Base-by-base conservation (phyloP, 1,284 basidiomycete species). In the Ganoderma boninense region DNA sequence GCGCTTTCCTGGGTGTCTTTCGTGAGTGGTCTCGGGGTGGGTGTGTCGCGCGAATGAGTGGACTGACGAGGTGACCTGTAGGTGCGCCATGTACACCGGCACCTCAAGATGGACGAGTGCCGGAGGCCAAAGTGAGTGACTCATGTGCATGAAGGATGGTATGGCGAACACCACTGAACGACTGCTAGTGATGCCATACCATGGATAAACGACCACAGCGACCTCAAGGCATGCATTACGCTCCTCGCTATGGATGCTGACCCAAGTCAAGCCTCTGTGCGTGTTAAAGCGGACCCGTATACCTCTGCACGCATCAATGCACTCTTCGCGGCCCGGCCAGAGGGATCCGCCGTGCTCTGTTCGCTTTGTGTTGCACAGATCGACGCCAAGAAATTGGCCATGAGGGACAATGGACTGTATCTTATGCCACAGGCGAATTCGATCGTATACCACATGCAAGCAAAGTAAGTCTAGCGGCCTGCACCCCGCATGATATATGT, bases 241-340 rank as follows among this genome's bases (percentile, higher is more conserved):
- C 59, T 69, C 35, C 20, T 69, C 23, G 59, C 68, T 14, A 64
- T 63, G 43, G 64, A 60, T 5, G 68, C 18, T 1, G 64, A 69
- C 49, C 65, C 64, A 2, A 0, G 44, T 4, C 18, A 38, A 10
- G 68, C 60, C 18, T 60, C 13, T 2, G 63, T 29, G 6, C 63
- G 67, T 5, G 8, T 57, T 8, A 8, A 7, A 8, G 46, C 46
- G 8, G 46, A 49, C n/a, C 46, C 46, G 8, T 16, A 18, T 10
- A 49, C 46, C 0, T 6, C 20, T 20, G 46, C n/a, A 20, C 46
- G 46, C 18, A 49, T 49, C 18, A n/a, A n/a, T 23, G 7, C 46
- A 7, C 16, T 49, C 46, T 10, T 16, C 20, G 46, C 46, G 20
- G 42, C 42, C 1, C 42, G 42, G 11, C 42, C 42, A 16, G 42